phyloP scores from a whole-genome alignment of 2,329 filamentous ascomycete genomes.

The Diaporthe sp. region DNA sequence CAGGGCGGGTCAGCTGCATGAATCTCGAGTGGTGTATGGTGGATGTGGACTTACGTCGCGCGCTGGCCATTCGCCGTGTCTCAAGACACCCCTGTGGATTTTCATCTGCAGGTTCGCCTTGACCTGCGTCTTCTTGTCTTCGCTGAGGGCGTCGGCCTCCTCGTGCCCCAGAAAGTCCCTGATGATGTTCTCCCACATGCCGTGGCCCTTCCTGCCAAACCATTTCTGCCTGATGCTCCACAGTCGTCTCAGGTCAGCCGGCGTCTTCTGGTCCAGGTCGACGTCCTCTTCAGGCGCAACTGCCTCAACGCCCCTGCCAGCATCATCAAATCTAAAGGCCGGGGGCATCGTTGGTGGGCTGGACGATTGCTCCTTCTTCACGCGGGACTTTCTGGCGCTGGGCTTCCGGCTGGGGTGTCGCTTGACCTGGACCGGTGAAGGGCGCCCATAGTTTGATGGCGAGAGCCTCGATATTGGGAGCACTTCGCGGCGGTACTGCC shows the following conservation, averaged over 20 bases:
- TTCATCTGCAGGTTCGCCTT: slow-evolving; percentile 71
- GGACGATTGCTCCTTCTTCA: slow-evolving; percentile 28
- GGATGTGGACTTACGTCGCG: slow-evolving; percentile 60
- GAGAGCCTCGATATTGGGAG: slow-evolving; percentile 35
- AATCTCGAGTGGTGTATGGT: neutral
- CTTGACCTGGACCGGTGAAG: slow-evolving; percentile 20
- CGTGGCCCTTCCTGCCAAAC: slow-evolving; percentile 64
- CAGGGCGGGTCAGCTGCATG: neutral
- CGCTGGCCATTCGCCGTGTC: slow-evolving; percentile 63
- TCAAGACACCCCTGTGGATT: slow-evolving; percentile 64
- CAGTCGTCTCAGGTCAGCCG: slow-evolving; percentile 63
- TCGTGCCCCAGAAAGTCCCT: slow-evolving; percentile 58
- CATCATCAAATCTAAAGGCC: slow-evolving; percentile 1
- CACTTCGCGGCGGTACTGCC: slow-evolving; percentile 33
- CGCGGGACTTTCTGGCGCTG: neutral
- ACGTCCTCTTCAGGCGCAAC: slow-evolving; percentile 40
- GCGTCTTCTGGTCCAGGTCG: slow-evolving; percentile 59
- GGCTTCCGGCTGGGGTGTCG: slow-evolving; percentile 35
- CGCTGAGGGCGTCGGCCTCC: slow-evolving; percentile 70
- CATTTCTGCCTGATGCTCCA: slow-evolving; percentile 64
- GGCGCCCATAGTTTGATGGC: slow-evolving; percentile 18
- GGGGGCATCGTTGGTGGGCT: slow-evolving; percentile 15
- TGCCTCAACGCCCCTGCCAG: neutral
- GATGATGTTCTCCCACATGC: slow-evolving; percentile 71
- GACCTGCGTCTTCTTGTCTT: slow-evolving; percentile 63